A percentile compares a stretch with the other conserved stretches of the same genome.
phyloP scores from a whole-genome alignment of 2,329 filamentous ascomycete genomes.

The Alternaria viburni region DNA sequence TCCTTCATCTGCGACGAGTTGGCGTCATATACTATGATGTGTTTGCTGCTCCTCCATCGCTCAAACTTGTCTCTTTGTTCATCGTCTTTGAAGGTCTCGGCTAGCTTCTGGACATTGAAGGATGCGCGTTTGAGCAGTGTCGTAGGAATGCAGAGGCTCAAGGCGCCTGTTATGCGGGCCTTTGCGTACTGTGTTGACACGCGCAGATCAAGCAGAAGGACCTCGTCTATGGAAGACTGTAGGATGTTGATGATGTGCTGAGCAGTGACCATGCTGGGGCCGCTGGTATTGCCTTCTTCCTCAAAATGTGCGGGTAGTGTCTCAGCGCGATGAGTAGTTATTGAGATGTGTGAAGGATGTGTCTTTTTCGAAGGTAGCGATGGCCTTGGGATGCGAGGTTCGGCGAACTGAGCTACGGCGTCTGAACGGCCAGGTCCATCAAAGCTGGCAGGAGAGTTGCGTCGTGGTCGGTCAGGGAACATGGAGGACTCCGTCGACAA shows the following conservation, averaged over 20 bases:
- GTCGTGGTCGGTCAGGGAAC: constrained; percentile 52
- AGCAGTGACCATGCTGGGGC: constrained; percentile 53
- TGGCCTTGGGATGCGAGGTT: constrained; percentile 38
- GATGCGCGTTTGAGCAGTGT: constrained; percentile 89
- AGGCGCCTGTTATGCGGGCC: constrained; percentile 76
- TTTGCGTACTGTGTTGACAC: constrained; percentile 82
- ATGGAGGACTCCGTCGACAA: constrained; percentile 53
- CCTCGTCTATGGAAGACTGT: constrained; percentile 54
- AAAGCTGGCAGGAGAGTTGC: constrained; percentile 56
- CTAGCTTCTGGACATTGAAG: constrained; percentile 86
- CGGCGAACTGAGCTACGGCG: constrained; percentile 43
- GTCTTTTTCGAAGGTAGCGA: constrained; percentile 39
- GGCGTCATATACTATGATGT: constrained; percentile 87
- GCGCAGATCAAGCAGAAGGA: constrained; percentile 83
- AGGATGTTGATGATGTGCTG: constrained; percentile 58
- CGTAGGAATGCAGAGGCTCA: constrained; percentile 95
- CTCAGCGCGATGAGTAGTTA: constrained; percentile 50
- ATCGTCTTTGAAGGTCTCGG: constrained; percentile 81
- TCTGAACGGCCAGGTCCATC: constrained; percentile 45
- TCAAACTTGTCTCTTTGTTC: constrained; percentile 75
- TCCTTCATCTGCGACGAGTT: constrained; percentile 80
- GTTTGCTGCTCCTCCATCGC: constrained; percentile 74
- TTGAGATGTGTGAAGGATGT: constrained; percentile 19
- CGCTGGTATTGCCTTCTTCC: constrained; percentile 33
- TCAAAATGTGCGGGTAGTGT: constrained; percentile 51